Conservation (phyloP, 2,329 filamentous ascomycete genomes). For the Stachybotrys chartarum region DNA sequence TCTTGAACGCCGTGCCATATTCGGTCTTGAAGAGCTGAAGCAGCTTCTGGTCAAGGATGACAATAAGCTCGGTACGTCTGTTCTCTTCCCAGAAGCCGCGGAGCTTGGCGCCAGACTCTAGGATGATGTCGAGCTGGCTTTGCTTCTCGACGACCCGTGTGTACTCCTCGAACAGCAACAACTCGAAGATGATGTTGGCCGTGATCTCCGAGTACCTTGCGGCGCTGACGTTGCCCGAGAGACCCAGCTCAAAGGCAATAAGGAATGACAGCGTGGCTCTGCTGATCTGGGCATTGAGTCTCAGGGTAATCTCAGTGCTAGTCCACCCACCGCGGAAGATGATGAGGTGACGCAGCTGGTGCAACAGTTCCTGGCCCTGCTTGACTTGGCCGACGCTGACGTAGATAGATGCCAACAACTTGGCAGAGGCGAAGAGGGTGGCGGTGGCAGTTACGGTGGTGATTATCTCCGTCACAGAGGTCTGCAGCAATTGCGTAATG, state of each 20-base stretch:
- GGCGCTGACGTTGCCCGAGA: slow-evolving; percentile 21
- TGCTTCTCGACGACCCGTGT: slow-evolving; percentile 12
- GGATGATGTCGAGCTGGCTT: slow-evolving; percentile 10
- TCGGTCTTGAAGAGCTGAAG: slow-evolving; percentile 28
- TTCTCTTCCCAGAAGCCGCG: slow-evolving; percentile 16
- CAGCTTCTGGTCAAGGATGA: slow-evolving; percentile 28
- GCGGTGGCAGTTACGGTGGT: slow-evolving; percentile 27
- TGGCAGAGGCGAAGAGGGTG: slow-evolving; percentile 40
- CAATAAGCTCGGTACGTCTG: slow-evolving; percentile 22
- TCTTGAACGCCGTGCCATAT: slow-evolving; percentile 18
- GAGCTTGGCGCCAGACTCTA: slow-evolving; percentile 16
- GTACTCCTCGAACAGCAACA: slow-evolving; percentile 15
- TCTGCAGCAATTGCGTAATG: slow-evolving; percentile 30
- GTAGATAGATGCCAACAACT: slow-evolving; percentile 38
- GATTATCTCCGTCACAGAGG: slow-evolving; percentile 33
- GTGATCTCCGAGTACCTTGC: slow-evolving; percentile 34
- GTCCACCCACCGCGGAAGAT: slow-evolving; percentile 29
- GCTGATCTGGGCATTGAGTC: slow-evolving; percentile 24
- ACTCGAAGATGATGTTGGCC: slow-evolving; percentile 15
- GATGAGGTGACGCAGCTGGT: slow-evolving; percentile 42
- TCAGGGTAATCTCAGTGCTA: slow-evolving; percentile 29
- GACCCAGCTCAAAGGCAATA: slow-evolving; percentile 33
- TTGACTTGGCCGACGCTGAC: slow-evolving; percentile 29
- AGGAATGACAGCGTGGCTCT: slow-evolving; percentile 36
- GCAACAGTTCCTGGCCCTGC: slow-evolving; percentile 33